Evolutionary conservation across 2,329 filamentous ascomycete species (phyloP).

Genomic region (Fusarium globosum): DNA sequence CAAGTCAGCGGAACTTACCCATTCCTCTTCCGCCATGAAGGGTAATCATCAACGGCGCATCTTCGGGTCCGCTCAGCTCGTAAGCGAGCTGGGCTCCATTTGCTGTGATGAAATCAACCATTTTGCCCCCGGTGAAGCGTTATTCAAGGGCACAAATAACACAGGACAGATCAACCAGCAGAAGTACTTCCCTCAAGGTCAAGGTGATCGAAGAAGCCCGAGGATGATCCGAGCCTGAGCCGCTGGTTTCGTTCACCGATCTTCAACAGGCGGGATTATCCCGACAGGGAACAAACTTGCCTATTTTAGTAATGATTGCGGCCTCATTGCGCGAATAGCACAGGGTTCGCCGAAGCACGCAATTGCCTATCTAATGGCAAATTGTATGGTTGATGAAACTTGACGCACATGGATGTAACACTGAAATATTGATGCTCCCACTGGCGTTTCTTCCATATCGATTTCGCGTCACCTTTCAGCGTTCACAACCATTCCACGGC

Average conservation of each 20-base stretch:
- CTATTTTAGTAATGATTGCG: neutral
- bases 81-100: neutral
- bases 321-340: no score
- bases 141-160: no score
- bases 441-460: no score
- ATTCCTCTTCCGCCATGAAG: neutral
- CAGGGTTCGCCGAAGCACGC: slow-evolving; percentile 9
- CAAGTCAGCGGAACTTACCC: neutral
- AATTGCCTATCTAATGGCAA: neutral
- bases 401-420: neutral
- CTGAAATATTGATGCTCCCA: neutral
- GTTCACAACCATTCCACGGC: neutral
- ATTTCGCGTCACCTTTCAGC: neutral
- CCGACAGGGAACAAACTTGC: neutral
- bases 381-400: neutral
- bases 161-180: neutral
- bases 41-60: neutral
- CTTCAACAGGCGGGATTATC: neutral
- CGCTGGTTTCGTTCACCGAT: neutral
- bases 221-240: no score
- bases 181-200: neutral
- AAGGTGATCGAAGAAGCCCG: neutral
- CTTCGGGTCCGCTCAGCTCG: neutral
- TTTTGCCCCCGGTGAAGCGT: neutral
- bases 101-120: neutral